Evolutionary conservation across 208 protist species (phyloP).

Genomic region (Trypanosoma conorhini): DNA sequence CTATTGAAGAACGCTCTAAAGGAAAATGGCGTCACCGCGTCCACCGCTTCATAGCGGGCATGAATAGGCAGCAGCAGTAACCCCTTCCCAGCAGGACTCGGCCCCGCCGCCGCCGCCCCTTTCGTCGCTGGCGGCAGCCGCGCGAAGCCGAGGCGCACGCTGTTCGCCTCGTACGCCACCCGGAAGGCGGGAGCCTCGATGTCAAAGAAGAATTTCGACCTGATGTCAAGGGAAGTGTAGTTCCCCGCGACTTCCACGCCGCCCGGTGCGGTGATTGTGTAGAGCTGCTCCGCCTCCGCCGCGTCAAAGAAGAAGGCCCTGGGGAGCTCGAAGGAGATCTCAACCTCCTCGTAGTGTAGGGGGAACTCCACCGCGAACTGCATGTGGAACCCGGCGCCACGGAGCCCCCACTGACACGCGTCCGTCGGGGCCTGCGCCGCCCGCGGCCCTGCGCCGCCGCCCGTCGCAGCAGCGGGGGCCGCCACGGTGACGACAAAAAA

Average conservation of each 20-base stretch:
- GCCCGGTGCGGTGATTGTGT: slow-evolving; percentile 22
- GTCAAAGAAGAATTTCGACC: slow-evolving; percentile 60
- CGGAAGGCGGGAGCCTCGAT: slow-evolving; percentile 82
- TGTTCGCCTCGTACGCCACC: slow-evolving; percentile 51
- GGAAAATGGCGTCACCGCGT: slow-evolving; percentile 43
- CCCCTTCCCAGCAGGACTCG: not conserved
- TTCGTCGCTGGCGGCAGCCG: not conserved
- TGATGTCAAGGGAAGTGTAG: slow-evolving; percentile 40
- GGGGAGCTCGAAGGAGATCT: slow-evolving; percentile 47
- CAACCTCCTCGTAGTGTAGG: slow-evolving; percentile 19
- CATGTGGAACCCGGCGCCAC: slow-evolving; percentile 79
- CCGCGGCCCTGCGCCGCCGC: not conserved
- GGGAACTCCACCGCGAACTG: slow-evolving; percentile 69
- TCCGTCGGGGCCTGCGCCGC: not conserved
- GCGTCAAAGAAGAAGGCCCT: slow-evolving; percentile 74
- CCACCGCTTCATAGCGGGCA: slow-evolving; percentile 69
- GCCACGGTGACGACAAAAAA: not conserved
- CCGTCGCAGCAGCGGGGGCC: not conserved
- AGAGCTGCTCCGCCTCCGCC: slow-evolving; percentile 67
- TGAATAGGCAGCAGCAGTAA: slow-evolving; percentile 77
- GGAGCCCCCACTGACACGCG: slow-evolving; percentile 32
- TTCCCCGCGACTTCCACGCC: slow-evolving; percentile 32
- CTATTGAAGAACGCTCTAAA: slow-evolving; percentile 40
- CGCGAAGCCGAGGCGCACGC: slow-evolving; percentile 35
- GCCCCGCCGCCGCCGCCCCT: slow-evolving; percentile 4